These are phyloP conservation scores for Penicillium chermesinum DNA, from an alignment of 495 filamentous ascomycete species.

Conservation along the genomic window DNA sequence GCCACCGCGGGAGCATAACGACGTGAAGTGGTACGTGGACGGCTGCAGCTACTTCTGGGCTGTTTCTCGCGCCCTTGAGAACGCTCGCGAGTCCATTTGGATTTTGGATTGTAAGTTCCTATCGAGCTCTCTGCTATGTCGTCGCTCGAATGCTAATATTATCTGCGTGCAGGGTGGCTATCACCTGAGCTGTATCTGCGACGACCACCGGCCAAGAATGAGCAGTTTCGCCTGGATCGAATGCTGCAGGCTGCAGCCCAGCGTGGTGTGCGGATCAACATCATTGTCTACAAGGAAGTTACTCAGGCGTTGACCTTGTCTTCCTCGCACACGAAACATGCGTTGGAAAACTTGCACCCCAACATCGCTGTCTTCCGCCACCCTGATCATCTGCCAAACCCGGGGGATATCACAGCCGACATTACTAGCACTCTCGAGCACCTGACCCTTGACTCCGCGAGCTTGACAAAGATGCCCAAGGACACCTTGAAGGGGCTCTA, in stretches of 20 bases:
- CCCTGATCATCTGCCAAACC: constrained; percentile 80
- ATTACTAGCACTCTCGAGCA: constrained; percentile 49
- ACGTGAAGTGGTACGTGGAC: constrained; percentile 90
- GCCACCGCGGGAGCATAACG: constrained; percentile 57
- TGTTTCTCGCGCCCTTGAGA: constrained; percentile 77
- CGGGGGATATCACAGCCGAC: constrained; percentile 48
- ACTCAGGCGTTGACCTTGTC: constrained; percentile 69
- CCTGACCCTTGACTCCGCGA: constrained; percentile 46
- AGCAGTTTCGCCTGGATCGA: constrained; percentile 81
- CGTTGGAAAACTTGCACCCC: constrained; percentile 68
- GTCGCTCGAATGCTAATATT: constrained; percentile 4
- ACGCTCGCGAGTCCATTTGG: constrained; percentile 79
- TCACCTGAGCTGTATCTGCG: constrained; percentile 87
- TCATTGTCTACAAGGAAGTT: constrained; percentile 95
- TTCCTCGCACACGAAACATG: constrained; percentile 80
- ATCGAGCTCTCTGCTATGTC: not conserved
- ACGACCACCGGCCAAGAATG: constrained; percentile 74
- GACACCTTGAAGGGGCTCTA: constrained; percentile 73
- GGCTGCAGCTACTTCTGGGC: constrained; percentile 91
- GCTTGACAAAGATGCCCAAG: constrained; percentile 52
- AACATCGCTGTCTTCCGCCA: constrained; percentile 92
- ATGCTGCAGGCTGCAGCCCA: constrained; percentile 85
- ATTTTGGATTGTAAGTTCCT: constrained; percentile 60
- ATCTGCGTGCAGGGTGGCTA: constrained; percentile 61
- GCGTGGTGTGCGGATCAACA: constrained; percentile 79